Evolutionary conservation across 192 early-diverging fungal genomes (phyloP), one percentile per base, ranked within the genome.

Genomic region (Powellomyces hirtus): DNA sequence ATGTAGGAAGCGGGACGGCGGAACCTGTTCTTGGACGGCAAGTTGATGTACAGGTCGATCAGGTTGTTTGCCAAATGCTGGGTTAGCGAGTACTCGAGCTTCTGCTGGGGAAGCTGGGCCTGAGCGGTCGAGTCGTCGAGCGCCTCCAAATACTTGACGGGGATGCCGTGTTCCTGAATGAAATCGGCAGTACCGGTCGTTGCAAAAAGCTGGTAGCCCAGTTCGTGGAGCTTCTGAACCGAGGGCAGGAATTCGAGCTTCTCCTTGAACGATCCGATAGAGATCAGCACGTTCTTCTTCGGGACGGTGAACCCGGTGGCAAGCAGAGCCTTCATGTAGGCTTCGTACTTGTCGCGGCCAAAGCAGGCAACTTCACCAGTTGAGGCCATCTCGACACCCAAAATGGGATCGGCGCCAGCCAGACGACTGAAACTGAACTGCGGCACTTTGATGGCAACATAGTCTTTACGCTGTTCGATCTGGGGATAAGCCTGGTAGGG

Each of bases 301-400:
- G 97, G 97, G 51, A 94, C 80, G 37, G 80, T 84, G 77, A 99
- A 94, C 1, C 92, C 92, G 24, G 95, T 99, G 38, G 97, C 90
- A 33, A 97, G 72, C 68, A 97, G 75, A 0, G 94, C 92, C 88
- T 97, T 97, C 62, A 97, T 81, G 77, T 99, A 99, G 22, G 97
- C 97, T 60, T 96, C 92, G 81, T 98, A 97, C 86, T 98, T 98
- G 80, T 95, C 91, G 58, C 87, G 87, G 30, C 97, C 96, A 72
- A 99, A 98, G 72, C 93, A 97, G 4, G 97, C 97, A 29, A 99
- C 97, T 84, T 98, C 97, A 73, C 97, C 97, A 1, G 97, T 99
- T 5, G 96, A 98, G 27, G 97, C 97, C 96, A 98, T 99, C 83
- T 98, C 97, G 3, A 99, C 96, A 71, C 97, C 97, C 50, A 99